phyloP scores from a whole-genome alignment of 306 rosid genomes.

The Rosa chinensis region DNA sequence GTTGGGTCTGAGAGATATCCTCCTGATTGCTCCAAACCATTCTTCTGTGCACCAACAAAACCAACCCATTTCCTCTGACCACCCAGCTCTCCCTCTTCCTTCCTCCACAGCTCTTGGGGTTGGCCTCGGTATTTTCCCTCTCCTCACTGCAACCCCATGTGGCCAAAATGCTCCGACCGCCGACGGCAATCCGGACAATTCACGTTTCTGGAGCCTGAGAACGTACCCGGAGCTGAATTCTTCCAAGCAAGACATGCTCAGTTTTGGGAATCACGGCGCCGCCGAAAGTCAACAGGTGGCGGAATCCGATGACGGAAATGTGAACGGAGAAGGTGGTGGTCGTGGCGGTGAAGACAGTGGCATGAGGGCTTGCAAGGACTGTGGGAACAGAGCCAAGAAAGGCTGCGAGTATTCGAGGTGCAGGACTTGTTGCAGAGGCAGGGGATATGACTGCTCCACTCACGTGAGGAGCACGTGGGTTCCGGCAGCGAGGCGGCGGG shows the following conservation, averaged over 20 bases:
- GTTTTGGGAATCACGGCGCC: constrained; percentile 14
- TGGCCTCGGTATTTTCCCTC: constrained; percentile 78
- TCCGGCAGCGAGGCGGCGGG: constrained; percentile 56
- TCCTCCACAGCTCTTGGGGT: constrained; percentile 71
- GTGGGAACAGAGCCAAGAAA: constrained; percentile 85
- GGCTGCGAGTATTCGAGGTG: constrained; percentile 64
- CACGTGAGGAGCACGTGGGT: constrained; percentile 92
- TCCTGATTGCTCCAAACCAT: constrained; percentile 60
- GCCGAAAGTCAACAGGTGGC: constrained; percentile 8
- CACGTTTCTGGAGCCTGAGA: constrained; percentile 47
- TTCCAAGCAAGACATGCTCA: constrained; percentile 27
- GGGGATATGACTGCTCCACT: constrained; percentile 65
- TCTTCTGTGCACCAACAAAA: constrained; percentile 49
- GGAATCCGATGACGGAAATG: constrained; percentile 15
- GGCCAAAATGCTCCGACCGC: constrained; percentile 29
- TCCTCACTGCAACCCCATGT: constrained; percentile 62
- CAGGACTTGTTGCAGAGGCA: constrained; percentile 82
- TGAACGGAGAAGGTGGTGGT: background rate
- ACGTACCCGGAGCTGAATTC: constrained; percentile 44
- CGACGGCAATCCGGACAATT: constrained; percentile 17
- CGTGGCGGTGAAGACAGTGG: constrained; percentile 41
- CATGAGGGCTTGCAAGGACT: constrained; percentile 60
- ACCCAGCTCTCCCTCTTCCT: constrained; percentile 40
- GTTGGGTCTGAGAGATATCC: constrained; percentile 82
- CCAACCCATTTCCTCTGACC: constrained; percentile 58